Evolutionary conservation across 257 asterid species (phyloP), one percentile per base, ranked within the genome.

Genomic region (Paulownia fortunei): DNA sequence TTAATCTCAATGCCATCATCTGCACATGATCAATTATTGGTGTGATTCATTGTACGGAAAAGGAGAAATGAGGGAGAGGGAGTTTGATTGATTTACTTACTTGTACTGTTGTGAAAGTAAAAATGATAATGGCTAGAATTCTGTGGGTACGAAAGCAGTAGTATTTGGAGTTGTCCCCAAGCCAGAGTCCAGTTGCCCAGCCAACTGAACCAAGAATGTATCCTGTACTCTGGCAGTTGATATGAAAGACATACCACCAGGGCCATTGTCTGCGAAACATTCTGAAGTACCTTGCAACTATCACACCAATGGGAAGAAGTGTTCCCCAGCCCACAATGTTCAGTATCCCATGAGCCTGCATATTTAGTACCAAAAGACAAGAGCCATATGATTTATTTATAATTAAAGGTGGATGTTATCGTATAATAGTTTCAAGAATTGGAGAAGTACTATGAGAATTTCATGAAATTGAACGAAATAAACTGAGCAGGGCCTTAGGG

Each of bases 251-350:
- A 64, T 4, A 30, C 92, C 89, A 87, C 8, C 13, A 2, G 0
- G 0, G 0, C 70, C 79, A 80, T 1, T 0, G 6, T 6, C 13
- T 4, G 0, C 90, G 92, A 47, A 18, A 73, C 13, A 0, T 51
- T 36, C 41, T 69, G 46, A 74, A 88, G 82, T 90, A 90, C 76
- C 97, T 79, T 0, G 92, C 84, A 11, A 84, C 68, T 12, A 90
- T 90, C 59, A 65, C 91, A 11, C 97, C 97, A 15, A 76, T 1
- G 0, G 97, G 97, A 11, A 92, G 41, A 7, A 90, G 72, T 4
- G 76, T 82, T 41, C 97, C 97, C 94, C 94, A 92, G 0, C 94
- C 94, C 73, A 81, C 78, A n/a, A 88, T 77, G 82, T 88, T 92
- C 46, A 92, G 3, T 59, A 87, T 73, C 13, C 92, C 96, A 82